A percentile compares a stretch with the other conserved stretches of the same genome.
These are phyloP conservation scores for Stereocaulon alpinum DNA, from an alignment of 495 filamentous ascomycete species.

Conservation along the genomic window DNA sequence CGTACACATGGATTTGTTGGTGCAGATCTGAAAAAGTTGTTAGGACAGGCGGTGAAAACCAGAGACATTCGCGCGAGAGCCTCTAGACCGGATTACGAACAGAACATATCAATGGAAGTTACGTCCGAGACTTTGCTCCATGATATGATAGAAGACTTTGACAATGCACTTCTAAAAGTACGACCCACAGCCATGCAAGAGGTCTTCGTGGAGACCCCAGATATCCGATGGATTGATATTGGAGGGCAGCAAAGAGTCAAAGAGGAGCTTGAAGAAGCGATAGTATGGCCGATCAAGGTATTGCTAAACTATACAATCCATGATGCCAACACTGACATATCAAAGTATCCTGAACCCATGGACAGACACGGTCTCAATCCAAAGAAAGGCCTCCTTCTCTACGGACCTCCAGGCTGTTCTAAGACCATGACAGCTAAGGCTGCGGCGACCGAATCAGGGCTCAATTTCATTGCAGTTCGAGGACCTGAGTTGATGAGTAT, in stretches of 20 bases:
- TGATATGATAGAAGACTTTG: slow-evolving; percentile 41
- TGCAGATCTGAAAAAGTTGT: slow-evolving; percentile 43
- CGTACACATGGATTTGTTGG: slow-evolving; percentile 63
- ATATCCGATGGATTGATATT: slow-evolving; percentile 80
- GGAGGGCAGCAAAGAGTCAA: slow-evolving; percentile 81
- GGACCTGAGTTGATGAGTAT: slow-evolving; percentile 93
- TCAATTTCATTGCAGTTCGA: slow-evolving; percentile 94
- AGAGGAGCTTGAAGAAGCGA: slow-evolving; percentile 49
- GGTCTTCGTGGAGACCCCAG: slow-evolving; percentile 78
- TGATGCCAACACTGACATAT: neutral
- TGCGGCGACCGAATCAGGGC: slow-evolving; percentile 78
- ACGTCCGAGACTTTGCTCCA: slow-evolving; percentile 19
- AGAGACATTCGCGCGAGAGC: slow-evolving; percentile 33
- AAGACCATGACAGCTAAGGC: slow-evolving; percentile 93
- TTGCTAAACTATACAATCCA: neutral
- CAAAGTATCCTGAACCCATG: slow-evolving; percentile 49
- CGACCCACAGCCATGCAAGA: slow-evolving; percentile 84
- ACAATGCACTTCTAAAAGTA: slow-evolving; percentile 44
- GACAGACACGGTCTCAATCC: slow-evolving; percentile 50
- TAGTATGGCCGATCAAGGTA: slow-evolving; percentile 59
- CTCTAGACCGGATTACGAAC: slow-evolving; percentile 8
- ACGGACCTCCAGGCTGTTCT: slow-evolving; percentile 91
- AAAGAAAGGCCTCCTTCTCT: slow-evolving; percentile 77
- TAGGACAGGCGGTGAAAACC: slow-evolving; percentile 36
- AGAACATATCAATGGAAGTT: slow-evolving; percentile 5